phyloP scores from a whole-genome alignment of 192 early-diverging fungal species.

The Coemansia sp. region DNA sequence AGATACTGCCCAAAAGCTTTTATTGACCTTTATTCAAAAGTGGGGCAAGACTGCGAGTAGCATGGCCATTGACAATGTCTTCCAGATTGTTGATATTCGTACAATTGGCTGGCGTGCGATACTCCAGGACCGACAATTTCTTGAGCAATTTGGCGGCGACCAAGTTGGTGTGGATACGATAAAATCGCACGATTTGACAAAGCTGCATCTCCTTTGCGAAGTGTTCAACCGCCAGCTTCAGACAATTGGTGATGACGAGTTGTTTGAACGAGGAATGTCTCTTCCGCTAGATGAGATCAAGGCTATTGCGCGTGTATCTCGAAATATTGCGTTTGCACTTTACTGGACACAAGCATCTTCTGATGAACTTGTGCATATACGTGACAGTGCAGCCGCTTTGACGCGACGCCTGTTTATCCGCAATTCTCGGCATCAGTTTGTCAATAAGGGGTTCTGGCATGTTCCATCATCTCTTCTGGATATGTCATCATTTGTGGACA shows the following conservation, averaged over 20 bases:
- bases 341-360: conserved; percentile 59
- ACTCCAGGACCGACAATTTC: conserved; percentile 26
- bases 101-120: conserved; percentile 33
- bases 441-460: conserved; percentile 45
- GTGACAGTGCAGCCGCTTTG: conserved; percentile 62
- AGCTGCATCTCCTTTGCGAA: conserved; percentile 69
- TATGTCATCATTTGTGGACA: conserved; percentile 48
- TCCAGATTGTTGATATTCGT: conserved; percentile 44
- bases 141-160: conserved; percentile 31
- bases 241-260: conserved; percentile 86
- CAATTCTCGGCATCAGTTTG: conserved; percentile 43
- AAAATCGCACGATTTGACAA: conserved; percentile 17
- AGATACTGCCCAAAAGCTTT: conserved; percentile 28
- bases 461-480: conserved; percentile 38
- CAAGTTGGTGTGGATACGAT: conserved; percentile 22
- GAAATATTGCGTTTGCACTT: conserved; percentile 73
- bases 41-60: conserved; percentile 44
- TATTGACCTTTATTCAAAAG: conserved; percentile 37
- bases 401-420: conserved; percentile 66
- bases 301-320: conserved; percentile 26
- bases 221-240: conserved; percentile 68
- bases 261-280: conserved; percentile 59
- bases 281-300: conserved; percentile 30
- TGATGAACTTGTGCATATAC: conserved; percentile 56
- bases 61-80: conserved; percentile 41